A percentile compares a stretch with the other conserved stretches of the same genome.
These are phyloP conservation scores for Xylaria venustula DNA, from an alignment of 495 filamentous ascomycete genomes.

Conservation along the genomic window DNA sequence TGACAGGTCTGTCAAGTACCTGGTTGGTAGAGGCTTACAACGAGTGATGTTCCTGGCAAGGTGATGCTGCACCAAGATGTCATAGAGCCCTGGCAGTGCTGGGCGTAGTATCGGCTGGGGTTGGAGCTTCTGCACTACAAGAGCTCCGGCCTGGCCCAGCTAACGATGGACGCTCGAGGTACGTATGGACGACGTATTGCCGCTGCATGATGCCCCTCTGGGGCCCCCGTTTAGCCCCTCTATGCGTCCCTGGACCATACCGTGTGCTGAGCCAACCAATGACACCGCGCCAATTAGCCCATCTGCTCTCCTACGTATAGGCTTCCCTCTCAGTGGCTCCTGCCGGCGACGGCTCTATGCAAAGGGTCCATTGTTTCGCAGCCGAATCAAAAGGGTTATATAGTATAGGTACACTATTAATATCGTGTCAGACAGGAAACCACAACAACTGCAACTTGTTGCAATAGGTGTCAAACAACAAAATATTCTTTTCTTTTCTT, in stretches of 20 bases:
- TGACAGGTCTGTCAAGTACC: slow-evolving; percentile 1
- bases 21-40: slow-evolving; percentile 3
- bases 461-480: too few species aligned
- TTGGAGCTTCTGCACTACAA: too few species aligned
- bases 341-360: neutral
- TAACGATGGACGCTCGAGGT: slow-evolving; percentile 7
- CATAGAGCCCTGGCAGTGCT: neutral
- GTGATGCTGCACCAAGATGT: slow-evolving; percentile 5
- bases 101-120: too few species aligned
- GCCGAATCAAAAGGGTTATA: neutral
- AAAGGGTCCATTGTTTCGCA: neutral
- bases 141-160: neutral
- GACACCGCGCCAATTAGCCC: slow-evolving; percentile 3
- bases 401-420: too few species aligned
- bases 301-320: neutral
- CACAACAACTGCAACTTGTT: too few species aligned
- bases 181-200: slow-evolving; percentile 10
- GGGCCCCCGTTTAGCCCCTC: slow-evolving; percentile 6
- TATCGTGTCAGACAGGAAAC: too few species aligned
- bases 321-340: slow-evolving; percentile 1
- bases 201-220: slow-evolving; percentile 12
- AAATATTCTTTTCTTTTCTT: too few species aligned
- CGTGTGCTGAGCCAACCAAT: slow-evolving; percentile 7
- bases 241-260: neutral
- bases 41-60: neutral